Conservation (phyloP, 2,329 filamentous ascomycete species). For the Apiospora arundinis region DNA sequence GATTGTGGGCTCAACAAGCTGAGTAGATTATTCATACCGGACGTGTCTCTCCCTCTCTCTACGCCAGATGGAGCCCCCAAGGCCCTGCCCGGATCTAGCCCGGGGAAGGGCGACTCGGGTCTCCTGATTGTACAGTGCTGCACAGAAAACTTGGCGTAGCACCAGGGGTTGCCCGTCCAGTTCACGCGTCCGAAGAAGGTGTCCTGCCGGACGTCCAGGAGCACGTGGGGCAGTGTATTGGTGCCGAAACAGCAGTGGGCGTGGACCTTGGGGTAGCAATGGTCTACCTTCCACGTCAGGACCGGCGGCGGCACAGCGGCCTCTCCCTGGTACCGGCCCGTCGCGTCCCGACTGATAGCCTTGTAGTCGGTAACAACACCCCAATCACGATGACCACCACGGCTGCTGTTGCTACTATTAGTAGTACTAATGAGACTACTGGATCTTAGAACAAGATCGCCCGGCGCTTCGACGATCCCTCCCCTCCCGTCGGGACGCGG, state of each 20-base stretch:
- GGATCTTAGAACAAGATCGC: neutral
- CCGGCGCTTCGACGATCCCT: neutral
- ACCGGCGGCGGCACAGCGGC: neutral
- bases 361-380: too few relatives aligned
- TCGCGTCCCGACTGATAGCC: too few relatives aligned
- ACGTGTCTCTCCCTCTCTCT: too few relatives aligned
- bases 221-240: neutral
- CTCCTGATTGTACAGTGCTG: neutral
- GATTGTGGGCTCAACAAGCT: too few relatives aligned
- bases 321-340: too few relatives aligned
- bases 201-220: neutral
- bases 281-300: neutral
- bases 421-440: neutral
- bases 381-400: too few relatives aligned
- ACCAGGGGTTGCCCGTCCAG: neutral
- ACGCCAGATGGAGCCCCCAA: too few relatives aligned
- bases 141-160: neutral
- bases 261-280: neutral
- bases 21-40: too few relatives aligned
- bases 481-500: too few relatives aligned
- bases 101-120: neutral
- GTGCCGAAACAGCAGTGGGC: neutral
- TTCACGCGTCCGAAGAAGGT: neutral
- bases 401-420: too few relatives aligned
- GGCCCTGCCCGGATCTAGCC: too few relatives aligned